These are phyloP conservation scores for Entomortierella beljakovae DNA, from an alignment of 192 early-diverging fungal genomes.

Conservation along the genomic window DNA sequence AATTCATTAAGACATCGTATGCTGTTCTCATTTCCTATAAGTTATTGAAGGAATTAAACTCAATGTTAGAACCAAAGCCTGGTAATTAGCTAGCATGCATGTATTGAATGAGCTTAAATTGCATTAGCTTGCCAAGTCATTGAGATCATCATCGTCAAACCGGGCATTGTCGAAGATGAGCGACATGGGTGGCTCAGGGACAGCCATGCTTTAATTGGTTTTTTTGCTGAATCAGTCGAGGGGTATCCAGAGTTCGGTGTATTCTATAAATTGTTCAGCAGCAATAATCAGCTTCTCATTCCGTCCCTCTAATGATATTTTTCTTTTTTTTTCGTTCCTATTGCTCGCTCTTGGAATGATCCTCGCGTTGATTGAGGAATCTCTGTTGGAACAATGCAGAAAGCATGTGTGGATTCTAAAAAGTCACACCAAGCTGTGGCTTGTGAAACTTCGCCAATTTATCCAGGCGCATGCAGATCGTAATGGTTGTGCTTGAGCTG, in stretches of 20 bases:
- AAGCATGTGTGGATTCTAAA: too few relatives aligned
- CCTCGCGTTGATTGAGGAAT: too few relatives aligned
- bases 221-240: too few relatives aligned
- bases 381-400: too few relatives aligned
- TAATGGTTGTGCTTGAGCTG: too few relatives aligned
- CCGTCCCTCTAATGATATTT: not conserved
- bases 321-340: not conserved
- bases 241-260: not conserved
- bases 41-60: not conserved
- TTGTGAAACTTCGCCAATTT: too few relatives aligned
- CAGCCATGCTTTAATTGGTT: constrained; percentile 28
- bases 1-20: constrained; percentile 33
- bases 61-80: not conserved
- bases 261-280: not conserved
- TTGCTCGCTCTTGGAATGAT: not conserved
- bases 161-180: constrained; percentile 57
- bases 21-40: constrained; percentile 57
- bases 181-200: constrained; percentile 51
- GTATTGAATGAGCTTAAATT: not conserved
- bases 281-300: constrained; percentile 6
- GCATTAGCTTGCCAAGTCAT: constrained; percentile 42
- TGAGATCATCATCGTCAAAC: constrained; percentile 59
- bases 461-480: too few relatives aligned
- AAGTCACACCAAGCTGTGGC: too few relatives aligned
- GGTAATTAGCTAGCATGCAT: not conserved